These are phyloP conservation scores for Gryganskiella cystojenkinii DNA, from an alignment of 192 early-diverging fungal species.

Conservation along the genomic window DNA sequence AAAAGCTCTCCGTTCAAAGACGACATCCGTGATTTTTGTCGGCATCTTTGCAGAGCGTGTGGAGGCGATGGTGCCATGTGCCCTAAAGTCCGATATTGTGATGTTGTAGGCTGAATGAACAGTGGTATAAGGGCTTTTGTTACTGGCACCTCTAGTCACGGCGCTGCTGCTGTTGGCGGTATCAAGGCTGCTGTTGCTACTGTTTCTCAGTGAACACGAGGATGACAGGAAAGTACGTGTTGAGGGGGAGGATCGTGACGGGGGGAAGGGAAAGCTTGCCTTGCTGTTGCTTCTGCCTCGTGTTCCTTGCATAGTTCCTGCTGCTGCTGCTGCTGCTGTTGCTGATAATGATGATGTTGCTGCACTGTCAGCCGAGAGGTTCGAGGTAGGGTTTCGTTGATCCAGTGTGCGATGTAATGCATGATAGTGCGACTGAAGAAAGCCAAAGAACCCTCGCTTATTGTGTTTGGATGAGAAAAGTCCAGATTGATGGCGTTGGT, in stretches of 20 bases:
- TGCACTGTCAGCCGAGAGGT: neutral
- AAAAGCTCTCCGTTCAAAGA: slow-evolving; percentile 13
- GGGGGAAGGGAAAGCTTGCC: neutral
- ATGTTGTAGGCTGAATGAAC: slow-evolving; percentile 20
- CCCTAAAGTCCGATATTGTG: slow-evolving; percentile 30
- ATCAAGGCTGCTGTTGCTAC: slow-evolving; percentile 4
- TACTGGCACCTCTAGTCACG: neutral
- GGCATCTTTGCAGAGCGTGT: slow-evolving; percentile 6
- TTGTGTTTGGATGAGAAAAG: slow-evolving; percentile 18
- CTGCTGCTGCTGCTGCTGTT: slow-evolving; percentile 7
- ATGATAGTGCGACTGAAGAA: slow-evolving; percentile 46
- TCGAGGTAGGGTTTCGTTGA: neutral
- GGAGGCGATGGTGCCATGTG: slow-evolving; percentile 34
- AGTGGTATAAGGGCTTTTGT: slow-evolving; percentile 16
- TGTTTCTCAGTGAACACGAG: slow-evolving; percentile 6
- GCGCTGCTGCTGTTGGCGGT: slow-evolving; percentile 9
- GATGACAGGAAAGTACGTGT: no score
- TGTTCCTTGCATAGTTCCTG: neutral
- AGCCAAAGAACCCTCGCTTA: slow-evolving; percentile 23
- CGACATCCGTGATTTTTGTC: slow-evolving; percentile 28
- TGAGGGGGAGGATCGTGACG: no score
- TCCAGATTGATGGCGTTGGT: slow-evolving; percentile 4
- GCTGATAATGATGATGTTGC: no score
- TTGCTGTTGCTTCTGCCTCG: neutral
- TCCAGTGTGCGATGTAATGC: slow-evolving; percentile 22